Evolutionary conservation across 2,329 filamentous ascomycete species (phyloP).

Genomic region (Metarhizium sp.): DNA sequence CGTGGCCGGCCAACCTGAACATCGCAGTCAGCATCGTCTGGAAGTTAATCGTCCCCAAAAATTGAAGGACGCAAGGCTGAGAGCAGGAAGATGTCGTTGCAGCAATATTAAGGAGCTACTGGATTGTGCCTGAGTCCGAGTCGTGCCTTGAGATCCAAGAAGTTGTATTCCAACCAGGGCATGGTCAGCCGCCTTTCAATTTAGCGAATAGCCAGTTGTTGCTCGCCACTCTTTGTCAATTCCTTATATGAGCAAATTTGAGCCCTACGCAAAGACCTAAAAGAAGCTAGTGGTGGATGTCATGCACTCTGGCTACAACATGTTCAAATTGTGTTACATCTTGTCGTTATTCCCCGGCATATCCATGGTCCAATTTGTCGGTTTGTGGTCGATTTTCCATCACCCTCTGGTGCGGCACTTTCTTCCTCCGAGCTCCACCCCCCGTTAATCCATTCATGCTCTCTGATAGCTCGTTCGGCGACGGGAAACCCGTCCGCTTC

Average conservation of each 20-base stretch:
- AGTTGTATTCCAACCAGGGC: slow-evolving; percentile 6
- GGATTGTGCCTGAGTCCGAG: slow-evolving; percentile 1
- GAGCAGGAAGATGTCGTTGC: not conserved
- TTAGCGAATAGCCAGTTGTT: slow-evolving; percentile 8
- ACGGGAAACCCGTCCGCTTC: slow-evolving; percentile 6
- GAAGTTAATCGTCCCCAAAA: slow-evolving; percentile 3
- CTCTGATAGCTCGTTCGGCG: slow-evolving; percentile 5
- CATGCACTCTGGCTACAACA: not conserved
- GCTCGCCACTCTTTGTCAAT: slow-evolving; percentile 8
- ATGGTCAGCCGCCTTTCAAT: slow-evolving; percentile 7
- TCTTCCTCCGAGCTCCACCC: not conserved
- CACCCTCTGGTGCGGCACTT: not conserved
- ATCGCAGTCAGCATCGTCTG: slow-evolving; percentile 2
- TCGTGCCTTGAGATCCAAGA: slow-evolving; percentile 9
- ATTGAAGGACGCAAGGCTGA: not conserved
- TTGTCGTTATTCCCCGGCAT: not conserved
- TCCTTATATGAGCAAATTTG: slow-evolving; percentile 5
- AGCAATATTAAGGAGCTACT: slow-evolving; percentile 1
- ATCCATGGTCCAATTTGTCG: not conserved
- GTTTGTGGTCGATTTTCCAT: not conserved
- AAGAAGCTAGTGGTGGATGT: not conserved
- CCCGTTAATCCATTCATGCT: slow-evolving; percentile 1
- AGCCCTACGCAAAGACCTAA: slow-evolving; percentile 1
- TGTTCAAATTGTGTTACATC: not conserved
- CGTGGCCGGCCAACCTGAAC: not conserved